These are phyloP conservation scores for Didymella arachidicola DNA, from an alignment of 2,329 filamentous ascomycete species.

Conservation along the genomic window DNA sequence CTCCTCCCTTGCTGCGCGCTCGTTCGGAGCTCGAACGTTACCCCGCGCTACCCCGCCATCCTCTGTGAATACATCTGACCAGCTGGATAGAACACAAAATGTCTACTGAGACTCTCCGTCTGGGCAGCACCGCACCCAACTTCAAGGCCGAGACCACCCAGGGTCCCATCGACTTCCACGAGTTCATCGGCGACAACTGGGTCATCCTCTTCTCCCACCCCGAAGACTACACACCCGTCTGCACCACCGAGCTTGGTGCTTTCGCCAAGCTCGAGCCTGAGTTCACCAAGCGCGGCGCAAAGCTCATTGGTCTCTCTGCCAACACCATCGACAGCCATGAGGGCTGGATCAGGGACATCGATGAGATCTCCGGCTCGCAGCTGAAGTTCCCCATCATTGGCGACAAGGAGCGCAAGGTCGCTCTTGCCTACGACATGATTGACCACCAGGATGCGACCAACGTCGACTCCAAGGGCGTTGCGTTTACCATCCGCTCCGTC, in stretches of 20 bases:
- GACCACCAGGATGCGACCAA: conserved; percentile 66
- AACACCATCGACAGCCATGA: conserved; percentile 61
- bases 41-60: conserved; percentile 39
- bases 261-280: conserved; percentile 70
- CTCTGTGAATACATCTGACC: conserved; percentile 35
- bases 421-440: conserved; percentile 61
- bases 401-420: conserved; percentile 62
- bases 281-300: conserved; percentile 68
- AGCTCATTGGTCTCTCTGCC: conserved; percentile 66
- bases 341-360: conserved; percentile 62
- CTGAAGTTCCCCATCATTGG: conserved; percentile 62
- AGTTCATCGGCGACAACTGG: conserved; percentile 75
- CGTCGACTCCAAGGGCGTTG: conserved; percentile 63
- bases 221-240: conserved; percentile 66
- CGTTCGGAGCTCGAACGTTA: conserved; percentile 6
- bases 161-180: conserved; percentile 73
- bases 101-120: conserved; percentile 61
- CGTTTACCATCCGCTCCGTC: conserved; percentile 71
- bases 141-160: conserved; percentile 73
- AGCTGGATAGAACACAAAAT: conserved; percentile 33
- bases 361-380: conserved; percentile 59
- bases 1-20: not conserved
- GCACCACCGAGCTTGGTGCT: conserved; percentile 69
- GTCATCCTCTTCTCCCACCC: conserved; percentile 76
- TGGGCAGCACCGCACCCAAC: conserved; percentile 72